These are phyloP conservation scores for Fusarium sp. DNA, from an alignment of 2,329 filamentous ascomycete genomes.

Conservation along the genomic window DNA sequence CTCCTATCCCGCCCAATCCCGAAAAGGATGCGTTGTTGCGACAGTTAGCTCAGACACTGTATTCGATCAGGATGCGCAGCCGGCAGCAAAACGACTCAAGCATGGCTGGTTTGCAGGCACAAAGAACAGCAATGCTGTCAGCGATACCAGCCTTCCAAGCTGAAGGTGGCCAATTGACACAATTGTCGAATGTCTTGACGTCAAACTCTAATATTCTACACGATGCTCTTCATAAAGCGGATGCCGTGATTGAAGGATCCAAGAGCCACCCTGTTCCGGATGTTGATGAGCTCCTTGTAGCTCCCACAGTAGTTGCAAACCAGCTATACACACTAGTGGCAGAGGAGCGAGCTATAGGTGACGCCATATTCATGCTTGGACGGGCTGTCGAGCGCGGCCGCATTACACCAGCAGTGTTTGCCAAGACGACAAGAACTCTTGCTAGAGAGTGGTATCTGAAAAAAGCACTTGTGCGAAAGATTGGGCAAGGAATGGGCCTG, in stretches of 20 bases:
- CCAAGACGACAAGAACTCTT: constrained; percentile 77
- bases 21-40: constrained; percentile 89
- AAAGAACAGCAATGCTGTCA: constrained; percentile 78
- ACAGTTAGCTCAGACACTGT: constrained; percentile 76
- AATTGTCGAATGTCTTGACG: constrained; percentile 74
- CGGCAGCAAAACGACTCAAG: constrained; percentile 78
- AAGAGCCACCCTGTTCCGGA: constrained; percentile 74
- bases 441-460: constrained; percentile 85
- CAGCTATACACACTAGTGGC: constrained; percentile 91
- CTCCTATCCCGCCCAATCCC: constrained; percentile 93
- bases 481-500: constrained; percentile 79
- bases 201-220: constrained; percentile 83
- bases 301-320: constrained; percentile 89
- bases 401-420: constrained; percentile 76
- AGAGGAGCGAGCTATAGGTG: constrained; percentile 86
- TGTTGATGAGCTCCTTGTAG: constrained; percentile 92
- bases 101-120: constrained; percentile 78
- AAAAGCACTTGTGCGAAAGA: constrained; percentile 82
- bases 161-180: constrained; percentile 76
- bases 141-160: constrained; percentile 75
- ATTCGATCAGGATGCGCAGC: constrained; percentile 73
- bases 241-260: constrained; percentile 79
- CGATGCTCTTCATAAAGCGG: constrained; percentile 79
- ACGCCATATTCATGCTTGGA: constrained; percentile 85
- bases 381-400: constrained; percentile 77